Evolutionary conservation across 176 grass and related monocot genomes (phyloP), one percentile per base, ranked within the genome.

Genomic region (Rhipidocladum racemiflorum): DNA sequence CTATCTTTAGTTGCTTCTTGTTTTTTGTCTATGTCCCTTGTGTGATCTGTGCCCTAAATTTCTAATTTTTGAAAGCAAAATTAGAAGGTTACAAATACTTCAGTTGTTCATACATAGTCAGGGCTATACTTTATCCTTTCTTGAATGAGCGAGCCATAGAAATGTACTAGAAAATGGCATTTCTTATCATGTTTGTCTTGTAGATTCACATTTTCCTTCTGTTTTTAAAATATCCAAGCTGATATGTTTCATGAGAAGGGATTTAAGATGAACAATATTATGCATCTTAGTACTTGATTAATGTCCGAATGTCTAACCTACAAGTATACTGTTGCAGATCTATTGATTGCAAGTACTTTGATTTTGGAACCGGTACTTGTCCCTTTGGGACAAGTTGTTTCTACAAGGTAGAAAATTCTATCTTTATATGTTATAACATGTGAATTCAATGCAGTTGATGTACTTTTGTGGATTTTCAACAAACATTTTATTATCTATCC

Each of bases 311-410:
- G 10, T 78, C 65, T 90, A 42, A 88, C 83, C 53, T 77, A 40
- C 12, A 43, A 77, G 67, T 80, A 44, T 74, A 72, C 44, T 40
- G 4, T 87, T 70, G 65, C 89, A 99, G 96, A 87, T 99, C 96
- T 59, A 99, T 99, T 62, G 93, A 95, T 91, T 99, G 92, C 88
- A 99, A 91, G 87, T 93, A 99, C 81, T 95, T 99, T 0, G 92
- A 99, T 83, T 99, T 99, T 81, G 92, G 96, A 76, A 91, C 87
- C 38, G 90, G 87, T 24, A 88, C 90, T 51, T 99, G 96, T 61
- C 96, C 96, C 38, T 99, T 99, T 17, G 92, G 96, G 36, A 85
- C 87, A 74, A 99, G 96, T 79, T 95, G 96, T 87, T 99, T 90
- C 73, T 90, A 86, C 84, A 90, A 76, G 88, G 88, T 90, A 89